Evolutionary conservation across 2,329 filamentous ascomycete genomes (phyloP).

Genomic region (Alternaria hordeiaustralica): DNA sequence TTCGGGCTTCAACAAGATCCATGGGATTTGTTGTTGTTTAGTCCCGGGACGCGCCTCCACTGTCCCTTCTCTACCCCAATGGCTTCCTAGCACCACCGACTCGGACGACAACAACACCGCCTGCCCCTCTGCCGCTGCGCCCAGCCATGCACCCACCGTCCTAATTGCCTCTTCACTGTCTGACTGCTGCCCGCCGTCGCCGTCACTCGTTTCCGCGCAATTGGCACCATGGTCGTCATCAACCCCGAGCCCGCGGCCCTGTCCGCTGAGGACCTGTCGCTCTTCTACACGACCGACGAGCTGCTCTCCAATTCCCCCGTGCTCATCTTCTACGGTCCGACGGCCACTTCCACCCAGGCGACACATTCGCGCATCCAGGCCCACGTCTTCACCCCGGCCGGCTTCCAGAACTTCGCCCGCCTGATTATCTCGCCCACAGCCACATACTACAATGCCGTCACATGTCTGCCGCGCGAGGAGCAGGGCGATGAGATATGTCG

Average conservation of each 20-base stretch:
- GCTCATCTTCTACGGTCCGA: slow-evolving; percentile 89
- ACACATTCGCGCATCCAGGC: slow-evolving; percentile 94
- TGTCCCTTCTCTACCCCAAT: slow-evolving; percentile 5
- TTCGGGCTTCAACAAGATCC: slow-evolving; percentile 15
- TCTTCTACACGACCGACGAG: slow-evolving; percentile 89
- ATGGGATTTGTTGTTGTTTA: slow-evolving; percentile 11
- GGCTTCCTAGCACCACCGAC: slow-evolving; percentile 9
- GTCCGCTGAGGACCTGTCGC: slow-evolving; percentile 79
- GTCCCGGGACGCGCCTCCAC: slow-evolving; percentile 16
- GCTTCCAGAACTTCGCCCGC: slow-evolving; percentile 86
- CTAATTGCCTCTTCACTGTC: slow-evolving; percentile 11
- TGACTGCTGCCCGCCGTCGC: slow-evolving; percentile 13
- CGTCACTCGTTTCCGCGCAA: slow-evolving; percentile 42
- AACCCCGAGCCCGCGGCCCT: slow-evolving; percentile 76
- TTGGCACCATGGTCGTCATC: slow-evolving; percentile 77
- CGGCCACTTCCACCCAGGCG: slow-evolving; percentile 84
- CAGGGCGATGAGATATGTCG: slow-evolving; percentile 95
- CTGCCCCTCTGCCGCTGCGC: slow-evolving; percentile 12
- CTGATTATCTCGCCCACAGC: slow-evolving; percentile 94
- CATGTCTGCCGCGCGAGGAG: slow-evolving; percentile 87
- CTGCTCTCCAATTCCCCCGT: slow-evolving; percentile 81
- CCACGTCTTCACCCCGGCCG: slow-evolving; percentile 88
- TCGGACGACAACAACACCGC: slow-evolving; percentile 5
- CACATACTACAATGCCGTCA: slow-evolving; percentile 87
- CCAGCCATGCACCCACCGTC: slow-evolving; percentile 31